Evolutionary conservation across 768 basidiomycete species (phyloP), one percentile per base, ranked within the genome.

Genomic region (Lentinula boryana): DNA sequence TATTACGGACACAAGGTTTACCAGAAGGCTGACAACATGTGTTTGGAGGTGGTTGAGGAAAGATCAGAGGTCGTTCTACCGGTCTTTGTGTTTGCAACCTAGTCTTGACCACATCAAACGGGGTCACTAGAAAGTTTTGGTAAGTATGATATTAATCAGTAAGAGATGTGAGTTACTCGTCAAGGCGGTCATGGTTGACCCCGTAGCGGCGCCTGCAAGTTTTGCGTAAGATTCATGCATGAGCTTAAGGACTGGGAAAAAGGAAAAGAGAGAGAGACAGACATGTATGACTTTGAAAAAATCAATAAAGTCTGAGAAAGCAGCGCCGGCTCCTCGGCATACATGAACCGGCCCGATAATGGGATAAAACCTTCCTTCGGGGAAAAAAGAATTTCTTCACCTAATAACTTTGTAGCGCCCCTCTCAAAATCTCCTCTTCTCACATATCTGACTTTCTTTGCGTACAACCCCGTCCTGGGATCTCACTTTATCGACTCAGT

Each of bases 21-120:
- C 78, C 76, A 43, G 78, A 71, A 56, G 88, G 85, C 71, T 91
- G 91, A 73, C 89, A 93, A 68, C 91, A 92, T 63, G 77, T 77
- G 68, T 80, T 79, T 38, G 74, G 71, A 10, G 84, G 79, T 55
- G 81, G 79, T 60, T 77, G 78, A 60, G 83, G 78, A 68, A 84
- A 81, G 9, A 58, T 23, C 31, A 84, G 77, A 50, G 72, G 79
- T 60, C 71, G 78, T 63, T 71, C 76, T 69, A 72, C 71, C 21
- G 80, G 76, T n/a, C 87, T 88, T 70, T 91, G 94, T 0, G 97
- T 98, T 72, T 99, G 97, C 16, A 99, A 77, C 32, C 97, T 86
- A 12, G 96, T 98, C 73, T 98, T 98, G 66, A 98, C 83, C 58
- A 99, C 94, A 74, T 99, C 97, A 72, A 99, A 99, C 3, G 97